phyloP scores from a whole-genome alignment of 2,329 filamentous ascomycete genomes.

The Epichloe elymi region DNA sequence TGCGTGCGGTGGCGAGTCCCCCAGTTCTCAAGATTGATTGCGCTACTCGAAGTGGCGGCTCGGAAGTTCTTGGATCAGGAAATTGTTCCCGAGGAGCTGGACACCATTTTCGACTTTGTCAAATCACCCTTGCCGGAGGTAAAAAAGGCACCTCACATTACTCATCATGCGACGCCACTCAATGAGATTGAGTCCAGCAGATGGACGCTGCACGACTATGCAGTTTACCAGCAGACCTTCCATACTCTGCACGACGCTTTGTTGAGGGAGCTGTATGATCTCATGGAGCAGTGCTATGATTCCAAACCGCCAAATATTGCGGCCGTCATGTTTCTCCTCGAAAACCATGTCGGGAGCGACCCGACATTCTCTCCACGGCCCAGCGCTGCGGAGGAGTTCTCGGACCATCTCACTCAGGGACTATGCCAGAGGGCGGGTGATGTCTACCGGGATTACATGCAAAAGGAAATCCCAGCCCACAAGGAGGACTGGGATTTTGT shows the following conservation, averaged over 20 bases:
- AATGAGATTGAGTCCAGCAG: constrained; percentile 42
- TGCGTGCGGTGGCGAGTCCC: constrained; percentile 88
- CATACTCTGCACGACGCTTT: constrained; percentile 66
- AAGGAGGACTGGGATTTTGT: constrained; percentile 81
- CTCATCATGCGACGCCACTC: constrained; percentile 36
- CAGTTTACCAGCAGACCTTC: constrained; percentile 62
- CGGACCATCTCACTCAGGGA: constrained; percentile 56
- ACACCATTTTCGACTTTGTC: constrained; percentile 68
- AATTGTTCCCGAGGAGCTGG: constrained; percentile 67
- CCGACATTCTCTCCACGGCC: constrained; percentile 57
- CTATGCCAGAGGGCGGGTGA: constrained; percentile 61
- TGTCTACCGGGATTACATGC: constrained; percentile 68
- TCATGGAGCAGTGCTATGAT: constrained; percentile 82
- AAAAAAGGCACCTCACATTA: constrained; percentile 48
- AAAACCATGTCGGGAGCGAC: constrained; percentile 71
- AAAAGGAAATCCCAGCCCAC: constrained; percentile 63
- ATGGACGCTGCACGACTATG: constrained; percentile 59
- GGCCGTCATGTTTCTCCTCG: constrained; percentile 65
- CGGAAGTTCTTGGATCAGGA: constrained; percentile 80
- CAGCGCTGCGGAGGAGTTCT: constrained; percentile 60
- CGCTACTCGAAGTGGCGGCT: constrained; percentile 72
- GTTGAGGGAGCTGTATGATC: constrained; percentile 73
- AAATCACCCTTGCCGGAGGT: constrained; percentile 58
- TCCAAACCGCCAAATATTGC: constrained; percentile 72
- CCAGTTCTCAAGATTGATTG: constrained; percentile 62